phyloP scores from a whole-genome alignment of 78 protist genomes.

The Protostelium mycophagum region DNA sequence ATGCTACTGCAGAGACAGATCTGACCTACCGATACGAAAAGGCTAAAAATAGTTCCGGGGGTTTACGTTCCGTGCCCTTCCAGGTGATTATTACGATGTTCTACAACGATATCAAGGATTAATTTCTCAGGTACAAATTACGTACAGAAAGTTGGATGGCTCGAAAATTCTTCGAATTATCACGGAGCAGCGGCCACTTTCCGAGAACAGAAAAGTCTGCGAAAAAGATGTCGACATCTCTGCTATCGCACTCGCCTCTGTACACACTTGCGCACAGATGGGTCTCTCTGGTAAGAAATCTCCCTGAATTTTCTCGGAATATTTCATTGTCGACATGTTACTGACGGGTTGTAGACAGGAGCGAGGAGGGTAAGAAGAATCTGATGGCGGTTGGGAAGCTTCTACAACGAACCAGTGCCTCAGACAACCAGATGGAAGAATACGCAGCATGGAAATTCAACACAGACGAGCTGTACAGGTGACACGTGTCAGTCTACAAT shows the following conservation, averaged over 20 bases:
- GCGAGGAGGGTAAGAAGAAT: background rate
- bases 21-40: background rate
- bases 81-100: constrained; percentile 8
- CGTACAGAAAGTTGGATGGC: constrained; percentile 46
- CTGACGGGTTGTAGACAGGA: background rate
- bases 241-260: background rate
- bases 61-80: background rate
- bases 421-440: constrained; percentile 10
- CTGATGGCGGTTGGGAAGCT: background rate
- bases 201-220: background rate
- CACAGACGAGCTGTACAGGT: background rate
- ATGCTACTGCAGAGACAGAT: constrained; percentile 28
- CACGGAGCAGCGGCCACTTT: constrained; percentile 9
- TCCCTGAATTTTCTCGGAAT: constrained; percentile 13
- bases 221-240: constrained; percentile 9
- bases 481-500: background rate
- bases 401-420: background rate
- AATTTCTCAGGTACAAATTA: constrained; percentile 60
- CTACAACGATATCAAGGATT: constrained; percentile 27
- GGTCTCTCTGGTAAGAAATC: constrained; percentile 26
- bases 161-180: constrained; percentile 50
- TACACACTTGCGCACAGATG: background rate
- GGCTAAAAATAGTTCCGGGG: background rate
- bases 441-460: constrained; percentile 15
- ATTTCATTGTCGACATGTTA: background rate